Evolutionary conservation across 768 basidiomycete genomes (phyloP).

Genomic region (Lactarius hatsudake): DNA sequence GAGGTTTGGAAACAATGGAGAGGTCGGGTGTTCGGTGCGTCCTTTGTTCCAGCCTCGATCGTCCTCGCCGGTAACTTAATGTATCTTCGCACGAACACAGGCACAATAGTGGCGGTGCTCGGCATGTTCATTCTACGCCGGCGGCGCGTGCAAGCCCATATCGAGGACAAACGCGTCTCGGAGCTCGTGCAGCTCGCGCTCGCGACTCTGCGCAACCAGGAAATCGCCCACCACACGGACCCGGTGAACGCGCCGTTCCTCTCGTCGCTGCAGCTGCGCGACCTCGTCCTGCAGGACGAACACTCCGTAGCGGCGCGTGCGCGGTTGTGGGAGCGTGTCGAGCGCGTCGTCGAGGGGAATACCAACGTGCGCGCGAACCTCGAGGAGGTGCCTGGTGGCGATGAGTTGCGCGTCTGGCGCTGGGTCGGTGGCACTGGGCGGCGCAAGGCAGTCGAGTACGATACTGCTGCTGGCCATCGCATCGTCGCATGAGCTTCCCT

Average conservation of each 20-base stretch:
- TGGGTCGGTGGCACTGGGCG: slow-evolving; percentile 65
- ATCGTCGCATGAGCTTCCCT: slow-evolving; percentile 22
- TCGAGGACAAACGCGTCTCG: slow-evolving; percentile 63
- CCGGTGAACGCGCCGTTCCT: slow-evolving; percentile 75
- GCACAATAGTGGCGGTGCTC: slow-evolving; percentile 26
- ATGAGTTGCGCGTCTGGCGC: slow-evolving; percentile 87
- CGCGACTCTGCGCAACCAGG: slow-evolving; percentile 78
- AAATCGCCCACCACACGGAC: slow-evolving; percentile 77
- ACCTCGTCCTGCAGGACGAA: slow-evolving; percentile 78
- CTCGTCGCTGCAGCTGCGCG: slow-evolving; percentile 84
- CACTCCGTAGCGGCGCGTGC: slow-evolving; percentile 65
- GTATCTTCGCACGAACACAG: slow-evolving; percentile 25
- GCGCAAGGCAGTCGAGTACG: slow-evolving; percentile 22
- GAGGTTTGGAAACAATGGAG: slow-evolving; percentile 71
- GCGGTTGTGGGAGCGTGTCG: slow-evolving; percentile 79
- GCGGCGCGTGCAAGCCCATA: slow-evolving; percentile 49
- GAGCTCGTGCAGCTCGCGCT: slow-evolving; percentile 77
- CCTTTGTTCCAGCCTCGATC: background rate
- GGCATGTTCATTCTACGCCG: slow-evolving; percentile 33
- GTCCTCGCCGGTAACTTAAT: background rate
- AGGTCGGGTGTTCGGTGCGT: slow-evolving; percentile 57
- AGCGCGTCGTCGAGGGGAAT: slow-evolving; percentile 84
- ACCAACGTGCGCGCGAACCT: slow-evolving; percentile 84
- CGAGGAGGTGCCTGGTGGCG: slow-evolving; percentile 80
- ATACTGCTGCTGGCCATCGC: slow-evolving; percentile 28